Conservation (phyloP, 768 basidiomycete species). For the Boletus edulis region DNA sequence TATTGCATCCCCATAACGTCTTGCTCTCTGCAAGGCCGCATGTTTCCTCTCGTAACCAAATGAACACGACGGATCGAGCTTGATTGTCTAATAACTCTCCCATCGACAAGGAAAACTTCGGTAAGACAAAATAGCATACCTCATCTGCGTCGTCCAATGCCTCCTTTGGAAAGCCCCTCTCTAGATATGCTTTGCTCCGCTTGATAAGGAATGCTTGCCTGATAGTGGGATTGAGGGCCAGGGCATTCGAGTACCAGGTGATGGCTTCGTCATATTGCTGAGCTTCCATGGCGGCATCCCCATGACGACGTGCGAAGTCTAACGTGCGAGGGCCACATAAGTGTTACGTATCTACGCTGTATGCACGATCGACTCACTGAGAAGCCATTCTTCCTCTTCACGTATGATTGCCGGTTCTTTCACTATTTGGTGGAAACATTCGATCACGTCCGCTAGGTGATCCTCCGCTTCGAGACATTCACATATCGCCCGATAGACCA, state of each 20-base stretch:
- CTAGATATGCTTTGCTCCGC: not conserved
- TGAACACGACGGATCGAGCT: not conserved
- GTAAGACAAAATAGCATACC: not conserved
- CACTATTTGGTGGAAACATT: not conserved
- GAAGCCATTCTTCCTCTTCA: not conserved
- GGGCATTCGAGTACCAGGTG: not conserved
- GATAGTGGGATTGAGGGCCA: not conserved
- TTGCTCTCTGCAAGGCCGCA: not conserved
- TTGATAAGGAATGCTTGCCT: not conserved
- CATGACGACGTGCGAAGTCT: not conserved
- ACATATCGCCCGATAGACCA: not conserved
- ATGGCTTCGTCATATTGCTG: not conserved
- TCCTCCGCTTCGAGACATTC: not conserved
- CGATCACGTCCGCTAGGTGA: not conserved
- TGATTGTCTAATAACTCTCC: no score
- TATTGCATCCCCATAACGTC: not conserved
- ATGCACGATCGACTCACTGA: not conserved
- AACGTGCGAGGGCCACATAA: no score
- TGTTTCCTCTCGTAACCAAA: not conserved
- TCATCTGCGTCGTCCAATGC: not conserved
- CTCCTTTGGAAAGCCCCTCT: not conserved
- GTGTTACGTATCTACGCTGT: not conserved
- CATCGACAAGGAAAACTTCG: no score
- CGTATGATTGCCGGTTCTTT: not conserved
- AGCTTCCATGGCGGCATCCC: not conserved